Conservation (phyloP, 2,329 filamentous ascomycete species). For the Aspergillus sergii region DNA sequence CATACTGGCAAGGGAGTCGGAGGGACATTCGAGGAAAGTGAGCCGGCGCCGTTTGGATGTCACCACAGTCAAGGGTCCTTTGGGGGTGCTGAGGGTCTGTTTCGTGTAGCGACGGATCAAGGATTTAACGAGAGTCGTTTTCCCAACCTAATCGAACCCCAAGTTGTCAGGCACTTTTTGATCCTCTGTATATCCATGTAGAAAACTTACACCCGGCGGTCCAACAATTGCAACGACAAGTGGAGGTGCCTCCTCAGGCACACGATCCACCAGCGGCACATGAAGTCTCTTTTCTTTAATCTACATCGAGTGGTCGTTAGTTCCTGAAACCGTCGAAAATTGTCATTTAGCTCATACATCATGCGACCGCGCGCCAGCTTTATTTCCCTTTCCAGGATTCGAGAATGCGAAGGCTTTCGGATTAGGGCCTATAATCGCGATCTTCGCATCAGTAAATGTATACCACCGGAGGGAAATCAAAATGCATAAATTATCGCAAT, state of each 20-base stretch:
- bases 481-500: neutral
- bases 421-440: slow-evolving; percentile 63
- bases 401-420: slow-evolving; percentile 89
- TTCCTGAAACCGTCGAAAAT: neutral
- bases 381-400: slow-evolving; percentile 77
- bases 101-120: slow-evolving; percentile 93
- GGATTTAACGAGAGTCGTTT: slow-evolving; percentile 94
- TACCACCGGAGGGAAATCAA: neutral
- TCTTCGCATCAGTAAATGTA: slow-evolving; percentile 11
- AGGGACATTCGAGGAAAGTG: slow-evolving; percentile 96
- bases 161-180: slow-evolving; percentile 7
- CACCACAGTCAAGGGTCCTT: slow-evolving; percentile 91
- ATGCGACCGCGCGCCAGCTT: slow-evolving; percentile 61
- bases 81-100: slow-evolving; percentile 85
- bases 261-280: slow-evolving; percentile 91
- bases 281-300: slow-evolving; percentile 95
- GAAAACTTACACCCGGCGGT: slow-evolving; percentile 74
- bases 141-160: slow-evolving; percentile 60
- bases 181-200: neutral
- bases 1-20: slow-evolving; percentile 89
- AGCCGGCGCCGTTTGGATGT: slow-evolving; percentile 94
- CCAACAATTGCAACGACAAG: slow-evolving; percentile 93
- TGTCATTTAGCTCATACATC: slow-evolving; percentile 48
- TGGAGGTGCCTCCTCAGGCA: slow-evolving; percentile 93
- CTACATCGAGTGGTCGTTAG: slow-evolving; percentile 47